phyloP scores from a whole-genome alignment of 768 basidiomycete genomes.

The Mycena chlorophos region DNA sequence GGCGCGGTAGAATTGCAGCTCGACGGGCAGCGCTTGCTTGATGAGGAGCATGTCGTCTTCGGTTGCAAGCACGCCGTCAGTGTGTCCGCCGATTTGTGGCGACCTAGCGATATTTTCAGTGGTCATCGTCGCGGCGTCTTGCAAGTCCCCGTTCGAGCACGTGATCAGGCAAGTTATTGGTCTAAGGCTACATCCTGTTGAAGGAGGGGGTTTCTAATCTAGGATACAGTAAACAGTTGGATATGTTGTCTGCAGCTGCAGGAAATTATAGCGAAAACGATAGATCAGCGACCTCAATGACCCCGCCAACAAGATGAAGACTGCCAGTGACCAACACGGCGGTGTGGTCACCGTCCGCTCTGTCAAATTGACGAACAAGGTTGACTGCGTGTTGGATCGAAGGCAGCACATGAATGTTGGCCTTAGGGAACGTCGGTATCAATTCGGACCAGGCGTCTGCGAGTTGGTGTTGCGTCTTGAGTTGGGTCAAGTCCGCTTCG shows the following conservation, averaged over 20 bases:
- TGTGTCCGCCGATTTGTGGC: slow-evolving; percentile 74
- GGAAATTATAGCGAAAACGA: slow-evolving; percentile 56
- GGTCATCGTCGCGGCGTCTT: no score
- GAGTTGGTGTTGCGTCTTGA: slow-evolving; percentile 77
- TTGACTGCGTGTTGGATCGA: slow-evolving; percentile 90
- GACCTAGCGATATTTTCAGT: no score
- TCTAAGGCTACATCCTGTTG: slow-evolving; percentile 18
- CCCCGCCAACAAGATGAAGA: slow-evolving; percentile 89
- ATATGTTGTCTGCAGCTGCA: slow-evolving; percentile 26
- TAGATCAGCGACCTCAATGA: slow-evolving; percentile 87
- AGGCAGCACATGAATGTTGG: slow-evolving; percentile 73
- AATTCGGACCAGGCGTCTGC: slow-evolving; percentile 70
- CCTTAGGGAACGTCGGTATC: slow-evolving; percentile 57
- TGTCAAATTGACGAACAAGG: slow-evolving; percentile 49
- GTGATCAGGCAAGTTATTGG: no score
- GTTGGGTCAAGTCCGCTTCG: slow-evolving; percentile 57
- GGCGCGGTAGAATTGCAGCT: slow-evolving; percentile 71
- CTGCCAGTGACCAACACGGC: slow-evolving; percentile 90
- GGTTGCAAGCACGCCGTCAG: slow-evolving; percentile 60
- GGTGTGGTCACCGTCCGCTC: slow-evolving; percentile 26
- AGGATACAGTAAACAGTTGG: not conserved
- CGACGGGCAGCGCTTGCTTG: slow-evolving; percentile 67
- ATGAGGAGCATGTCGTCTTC: slow-evolving; percentile 79
- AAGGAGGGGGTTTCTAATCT: slow-evolving; percentile 8
- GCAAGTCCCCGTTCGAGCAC: no score